Evolutionary conservation across 2,329 filamentous ascomycete species (phyloP).

Genomic region (Zelopaecilomyces penicillatus): DNA sequence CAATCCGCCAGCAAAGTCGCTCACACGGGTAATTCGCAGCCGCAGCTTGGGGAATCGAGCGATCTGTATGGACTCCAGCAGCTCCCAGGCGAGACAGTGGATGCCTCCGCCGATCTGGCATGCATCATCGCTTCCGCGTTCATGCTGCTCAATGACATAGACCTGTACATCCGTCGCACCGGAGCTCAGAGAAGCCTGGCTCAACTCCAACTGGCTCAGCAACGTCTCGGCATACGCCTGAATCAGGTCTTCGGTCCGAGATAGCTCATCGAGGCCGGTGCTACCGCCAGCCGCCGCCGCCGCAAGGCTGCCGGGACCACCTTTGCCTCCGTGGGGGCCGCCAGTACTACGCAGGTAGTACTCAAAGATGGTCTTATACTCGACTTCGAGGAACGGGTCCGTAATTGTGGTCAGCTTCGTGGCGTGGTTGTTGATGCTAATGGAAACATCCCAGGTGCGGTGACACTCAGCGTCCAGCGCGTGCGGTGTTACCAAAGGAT

Average conservation of each 20-base stretch:
- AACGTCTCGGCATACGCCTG: slow-evolving; percentile 13
- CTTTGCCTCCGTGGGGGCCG: slow-evolving; percentile 11
- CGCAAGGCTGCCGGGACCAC: too few species aligned
- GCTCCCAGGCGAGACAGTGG: slow-evolving; percentile 21
- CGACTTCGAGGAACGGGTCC: slow-evolving; percentile 17
- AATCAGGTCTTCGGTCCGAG: slow-evolving; percentile 14
- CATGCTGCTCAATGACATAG: slow-evolving; percentile 18
- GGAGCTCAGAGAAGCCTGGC: slow-evolving; percentile 6
- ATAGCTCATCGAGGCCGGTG: slow-evolving; percentile 8
- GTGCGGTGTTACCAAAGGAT: neutral
- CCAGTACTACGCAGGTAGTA: slow-evolving; percentile 18
- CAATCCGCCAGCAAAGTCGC: slow-evolving; percentile 13
- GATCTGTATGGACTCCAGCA: slow-evolving; percentile 15
- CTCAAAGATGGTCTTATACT: slow-evolving; percentile 19
- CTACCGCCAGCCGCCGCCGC: slow-evolving; percentile 9
- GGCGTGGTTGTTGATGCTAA: slow-evolving; percentile 13
- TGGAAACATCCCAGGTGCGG: slow-evolving; percentile 16
- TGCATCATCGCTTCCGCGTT: slow-evolving; percentile 5
- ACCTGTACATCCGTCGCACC: slow-evolving; percentile 14
- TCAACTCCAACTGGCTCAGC: slow-evolving; percentile 14
- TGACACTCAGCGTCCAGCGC: slow-evolving; percentile 3
- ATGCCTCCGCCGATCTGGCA: slow-evolving; percentile 9
- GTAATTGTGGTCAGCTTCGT: slow-evolving; percentile 9
- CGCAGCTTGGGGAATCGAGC: slow-evolving; percentile 12
- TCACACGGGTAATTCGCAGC: slow-evolving; percentile 17